Conservation (phyloP, 345 rosid species). For the Syzygium aromaticum region DNA sequence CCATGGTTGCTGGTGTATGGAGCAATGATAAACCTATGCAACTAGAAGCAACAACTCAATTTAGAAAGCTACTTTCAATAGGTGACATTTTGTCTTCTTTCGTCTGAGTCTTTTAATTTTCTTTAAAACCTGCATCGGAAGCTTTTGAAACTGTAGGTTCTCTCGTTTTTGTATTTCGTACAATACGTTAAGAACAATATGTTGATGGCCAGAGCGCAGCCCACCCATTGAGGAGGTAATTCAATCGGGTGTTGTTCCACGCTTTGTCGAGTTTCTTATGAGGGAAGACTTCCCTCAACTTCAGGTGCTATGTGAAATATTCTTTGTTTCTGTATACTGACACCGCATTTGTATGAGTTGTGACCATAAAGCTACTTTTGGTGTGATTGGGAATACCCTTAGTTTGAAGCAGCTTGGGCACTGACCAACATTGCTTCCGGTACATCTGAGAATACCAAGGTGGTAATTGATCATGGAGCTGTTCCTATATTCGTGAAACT, state of each 20-base stretch:
- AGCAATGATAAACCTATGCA: slow-evolving; percentile 46
- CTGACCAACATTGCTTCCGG: slow-evolving; percentile 88
- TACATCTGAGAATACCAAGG: slow-evolving; percentile 84
- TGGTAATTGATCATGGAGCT: slow-evolving; percentile 83
- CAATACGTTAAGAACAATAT: neutral
- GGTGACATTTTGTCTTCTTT: slow-evolving; percentile 21
- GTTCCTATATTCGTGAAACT: slow-evolving; percentile 73
- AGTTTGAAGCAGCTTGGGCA: slow-evolving; percentile 95
- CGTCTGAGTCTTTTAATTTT: neutral
- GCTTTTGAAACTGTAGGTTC: neutral
- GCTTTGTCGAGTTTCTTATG: slow-evolving; percentile 72
- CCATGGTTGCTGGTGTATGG: slow-evolving; percentile 67
- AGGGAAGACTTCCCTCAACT: slow-evolving; percentile 83
- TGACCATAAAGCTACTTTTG: neutral
- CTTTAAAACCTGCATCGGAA: neutral
- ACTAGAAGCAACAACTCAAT: slow-evolving; percentile 79
- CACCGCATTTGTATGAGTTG: neutral
- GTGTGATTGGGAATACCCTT: slow-evolving; percentile 3
- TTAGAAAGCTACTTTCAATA: slow-evolving; percentile 70
- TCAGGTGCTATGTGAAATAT: slow-evolving; percentile 30
- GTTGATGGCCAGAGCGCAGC: slow-evolving; percentile 43
- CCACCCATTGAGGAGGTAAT: slow-evolving; percentile 90
- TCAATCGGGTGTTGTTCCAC: slow-evolving; percentile 72
- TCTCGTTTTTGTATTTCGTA: neutral
- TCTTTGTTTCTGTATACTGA: neutral